Conservation (phyloP, 345 rosid species). For the Sisymbrium irio region DNA sequence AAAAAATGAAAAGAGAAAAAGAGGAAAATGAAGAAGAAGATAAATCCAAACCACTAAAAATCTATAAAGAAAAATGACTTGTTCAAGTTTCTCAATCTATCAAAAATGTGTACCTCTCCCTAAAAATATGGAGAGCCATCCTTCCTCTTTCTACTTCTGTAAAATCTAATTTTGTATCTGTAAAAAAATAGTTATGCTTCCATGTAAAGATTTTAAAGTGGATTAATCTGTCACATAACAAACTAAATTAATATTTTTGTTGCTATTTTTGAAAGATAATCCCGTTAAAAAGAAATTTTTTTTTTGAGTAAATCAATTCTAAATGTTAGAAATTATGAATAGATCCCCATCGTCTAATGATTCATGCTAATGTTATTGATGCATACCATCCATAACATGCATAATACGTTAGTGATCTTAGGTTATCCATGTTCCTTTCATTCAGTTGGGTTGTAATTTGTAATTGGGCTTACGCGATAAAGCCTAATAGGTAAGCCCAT, state of each 20-base stretch:
- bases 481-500: no score
- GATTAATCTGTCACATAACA: background rate
- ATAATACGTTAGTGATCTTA: background rate
- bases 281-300: background rate
- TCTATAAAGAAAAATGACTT: constrained; percentile 9
- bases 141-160: constrained; percentile 3
- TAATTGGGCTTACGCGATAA: no score
- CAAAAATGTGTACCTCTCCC: background rate
- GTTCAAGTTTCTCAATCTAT: background rate
- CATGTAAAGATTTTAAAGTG: background rate
- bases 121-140: constrained; percentile 30
- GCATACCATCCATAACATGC: background rate
- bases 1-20: constrained; percentile 14
- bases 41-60: constrained; percentile 21
- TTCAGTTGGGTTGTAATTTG: no score
- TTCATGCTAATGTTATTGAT: background rate
- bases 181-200: background rate
- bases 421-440: no score
- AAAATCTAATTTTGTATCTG: constrained; percentile 10
- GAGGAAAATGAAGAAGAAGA: background rate
- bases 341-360: background rate
- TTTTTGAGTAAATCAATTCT: background rate
- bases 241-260: background rate
- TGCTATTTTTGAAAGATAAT: background rate
- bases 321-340: background rate